Conservation (phyloP, 2,329 filamentous ascomycete genomes). For the Xylaria sp. region DNA sequence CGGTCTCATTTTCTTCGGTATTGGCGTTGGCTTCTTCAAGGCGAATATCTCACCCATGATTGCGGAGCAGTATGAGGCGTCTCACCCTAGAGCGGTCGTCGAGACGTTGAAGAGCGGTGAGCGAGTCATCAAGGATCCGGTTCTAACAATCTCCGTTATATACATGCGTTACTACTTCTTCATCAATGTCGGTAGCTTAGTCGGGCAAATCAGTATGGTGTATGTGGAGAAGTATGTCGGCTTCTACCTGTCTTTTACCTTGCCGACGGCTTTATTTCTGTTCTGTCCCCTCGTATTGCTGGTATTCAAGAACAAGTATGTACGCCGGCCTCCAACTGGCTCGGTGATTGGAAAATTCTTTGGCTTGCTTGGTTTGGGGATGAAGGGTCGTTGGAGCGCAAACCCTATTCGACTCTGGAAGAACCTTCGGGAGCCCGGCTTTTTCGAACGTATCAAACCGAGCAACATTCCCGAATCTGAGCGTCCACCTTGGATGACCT, state of each 20-base stretch:
- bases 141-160: conserved; percentile 73
- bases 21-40: conserved; percentile 75
- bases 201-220: conserved; percentile 56
- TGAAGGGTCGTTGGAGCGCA: conserved; percentile 71
- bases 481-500: conserved; percentile 75
- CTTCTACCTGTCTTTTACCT: conserved; percentile 69
- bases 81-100: conserved; percentile 63
- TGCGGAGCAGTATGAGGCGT: conserved; percentile 72
- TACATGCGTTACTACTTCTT: conserved; percentile 80
- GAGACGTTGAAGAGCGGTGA: conserved; percentile 63
- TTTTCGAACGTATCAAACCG: conserved; percentile 78
- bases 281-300: conserved; percentile 66
- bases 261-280: conserved; percentile 66
- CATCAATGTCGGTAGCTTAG: conserved; percentile 80
- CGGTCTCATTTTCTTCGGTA: conserved; percentile 69
- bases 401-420: conserved; percentile 63
- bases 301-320: conserved; percentile 57
- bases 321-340: conserved; percentile 67
- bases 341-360: conserved; percentile 75
- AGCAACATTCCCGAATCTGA: conserved; percentile 65
- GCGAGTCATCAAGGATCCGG: conserved; percentile 73
- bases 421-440: conserved; percentile 56
- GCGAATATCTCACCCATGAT: conserved; percentile 69
- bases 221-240: conserved; percentile 74
- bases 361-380: conserved; percentile 68